Evolutionary conservation across 1,284 basidiomycete species (phyloP).

Genomic region (Leccinum subspadiceum): DNA sequence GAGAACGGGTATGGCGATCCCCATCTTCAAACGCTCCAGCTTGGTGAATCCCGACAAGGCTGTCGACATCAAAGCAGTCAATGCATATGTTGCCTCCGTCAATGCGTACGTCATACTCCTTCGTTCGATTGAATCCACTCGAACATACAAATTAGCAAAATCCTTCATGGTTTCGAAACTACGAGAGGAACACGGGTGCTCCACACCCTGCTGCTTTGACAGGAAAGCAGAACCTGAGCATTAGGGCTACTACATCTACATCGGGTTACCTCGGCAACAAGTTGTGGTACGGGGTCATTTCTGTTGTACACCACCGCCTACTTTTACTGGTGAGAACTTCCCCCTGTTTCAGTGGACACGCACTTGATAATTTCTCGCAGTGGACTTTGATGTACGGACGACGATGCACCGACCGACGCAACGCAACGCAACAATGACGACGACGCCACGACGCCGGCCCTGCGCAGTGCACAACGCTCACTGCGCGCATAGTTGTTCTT

Average conservation of each 20-base stretch:
- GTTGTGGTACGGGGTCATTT: slow-evolving; percentile 21
- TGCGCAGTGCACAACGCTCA: no score
- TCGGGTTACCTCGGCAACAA: slow-evolving; percentile 1
- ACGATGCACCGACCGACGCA: no score
- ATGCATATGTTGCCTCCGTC: neutral
- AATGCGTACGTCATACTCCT: slow-evolving; percentile 13
- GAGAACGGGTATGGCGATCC: slow-evolving; percentile 1
- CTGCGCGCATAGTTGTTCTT: no score
- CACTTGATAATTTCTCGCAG: slow-evolving; percentile 4
- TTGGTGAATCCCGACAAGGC: slow-evolving; percentile 13
- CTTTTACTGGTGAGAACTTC: slow-evolving; percentile 15
- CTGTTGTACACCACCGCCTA: slow-evolving; percentile 16
- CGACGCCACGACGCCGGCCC: no score
- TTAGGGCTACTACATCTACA: slow-evolving; percentile 11
- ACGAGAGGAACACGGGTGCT: slow-evolving; percentile 16
- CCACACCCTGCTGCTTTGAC: slow-evolving; percentile 8
- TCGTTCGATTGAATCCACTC: neutral
- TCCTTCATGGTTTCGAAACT: slow-evolving; percentile 15
- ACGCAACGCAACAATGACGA: no score
- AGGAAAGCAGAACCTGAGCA: neutral
- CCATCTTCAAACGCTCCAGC: slow-evolving; percentile 17
- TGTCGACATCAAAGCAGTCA: slow-evolving; percentile 1
- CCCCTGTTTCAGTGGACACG: neutral
- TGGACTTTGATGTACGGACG: slow-evolving; percentile 15
- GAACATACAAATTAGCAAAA: slow-evolving; percentile 15